A percentile compares a stretch with the other conserved stretches of the same genome.
Evolutionary conservation across 2,329 filamentous ascomycete genomes (phyloP).

Genomic region (Penicillium crustosum): DNA sequence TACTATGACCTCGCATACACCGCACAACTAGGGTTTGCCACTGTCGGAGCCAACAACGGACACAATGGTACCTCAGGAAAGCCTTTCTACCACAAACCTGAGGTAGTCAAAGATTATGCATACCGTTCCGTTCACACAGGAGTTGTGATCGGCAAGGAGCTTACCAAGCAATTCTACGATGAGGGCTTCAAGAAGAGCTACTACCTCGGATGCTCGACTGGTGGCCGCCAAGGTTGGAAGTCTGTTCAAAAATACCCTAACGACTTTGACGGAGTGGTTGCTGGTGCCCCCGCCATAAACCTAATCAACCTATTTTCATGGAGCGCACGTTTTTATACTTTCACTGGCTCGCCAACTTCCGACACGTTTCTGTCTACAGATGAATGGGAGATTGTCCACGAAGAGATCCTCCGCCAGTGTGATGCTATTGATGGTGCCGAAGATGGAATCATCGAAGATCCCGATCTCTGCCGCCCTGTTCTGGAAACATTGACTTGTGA

Average conservation of each 20-base stretch:
- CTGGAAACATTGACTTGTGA: slow-evolving; percentile 36
- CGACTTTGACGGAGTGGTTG: slow-evolving; percentile 52
- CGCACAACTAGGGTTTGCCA: slow-evolving; percentile 45
- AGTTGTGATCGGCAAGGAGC: slow-evolving; percentile 42
- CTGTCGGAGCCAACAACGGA: slow-evolving; percentile 52
- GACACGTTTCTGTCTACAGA: slow-evolving; percentile 30
- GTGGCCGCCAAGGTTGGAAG: slow-evolving; percentile 51
- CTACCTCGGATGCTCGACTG: slow-evolving; percentile 51
- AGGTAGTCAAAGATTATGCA: slow-evolving; percentile 51
- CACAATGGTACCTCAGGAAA: slow-evolving; percentile 51
- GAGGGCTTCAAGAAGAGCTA: slow-evolving; percentile 47
- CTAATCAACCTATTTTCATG: slow-evolving; percentile 47
- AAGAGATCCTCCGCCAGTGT: slow-evolving; percentile 40
- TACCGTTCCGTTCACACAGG: slow-evolving; percentile 48
- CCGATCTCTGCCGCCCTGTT: slow-evolving; percentile 35
- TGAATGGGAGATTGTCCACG: slow-evolving; percentile 35
- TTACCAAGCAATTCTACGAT: slow-evolving; percentile 43
- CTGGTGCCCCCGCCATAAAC: slow-evolving; percentile 46
- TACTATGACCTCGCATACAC: slow-evolving; percentile 49
- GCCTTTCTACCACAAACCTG: slow-evolving; percentile 49
- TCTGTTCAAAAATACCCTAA: slow-evolving; percentile 47
- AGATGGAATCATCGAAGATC: slow-evolving; percentile 42
- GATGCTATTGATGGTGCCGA: slow-evolving; percentile 34
- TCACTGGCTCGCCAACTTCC: slow-evolving; percentile 41
- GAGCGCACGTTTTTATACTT: slow-evolving; percentile 45